Conservation (phyloP, 352 stramenopile species). For the Lagenidium sp. region DNA sequence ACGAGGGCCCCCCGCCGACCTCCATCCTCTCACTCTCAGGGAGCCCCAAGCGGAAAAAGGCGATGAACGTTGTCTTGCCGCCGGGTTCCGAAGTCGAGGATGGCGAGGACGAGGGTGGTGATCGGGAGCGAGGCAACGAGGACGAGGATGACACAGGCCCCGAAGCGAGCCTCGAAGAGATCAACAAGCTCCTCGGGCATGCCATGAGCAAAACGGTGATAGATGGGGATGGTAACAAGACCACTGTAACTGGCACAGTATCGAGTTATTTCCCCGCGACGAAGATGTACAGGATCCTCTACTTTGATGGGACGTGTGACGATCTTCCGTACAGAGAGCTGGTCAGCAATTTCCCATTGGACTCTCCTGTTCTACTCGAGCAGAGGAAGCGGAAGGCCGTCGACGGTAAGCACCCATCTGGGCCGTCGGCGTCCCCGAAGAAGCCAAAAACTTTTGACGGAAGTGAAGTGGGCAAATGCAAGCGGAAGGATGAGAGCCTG, state of each 20-base stretch:
- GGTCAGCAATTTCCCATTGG: slow-evolving; percentile 41
- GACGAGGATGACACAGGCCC: slow-evolving; percentile 13
- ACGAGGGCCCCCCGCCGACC: no score
- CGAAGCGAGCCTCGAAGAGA: slow-evolving; percentile 15
- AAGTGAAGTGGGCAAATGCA: no score
- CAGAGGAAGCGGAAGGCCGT: slow-evolving; percentile 45
- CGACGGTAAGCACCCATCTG: slow-evolving; percentile 3
- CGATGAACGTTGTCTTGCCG: no score
- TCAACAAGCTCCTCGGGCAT: slow-evolving; percentile 38
- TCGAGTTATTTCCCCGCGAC: slow-evolving; percentile 69
- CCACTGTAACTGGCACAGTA: slow-evolving; percentile 35
- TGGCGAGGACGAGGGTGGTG: slow-evolving; percentile 11
- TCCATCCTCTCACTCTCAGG: no score
- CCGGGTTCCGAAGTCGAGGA: no score
- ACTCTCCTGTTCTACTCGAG: slow-evolving; percentile 2
- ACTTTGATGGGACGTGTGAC: slow-evolving; percentile 33
- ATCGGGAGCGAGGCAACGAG: slow-evolving; percentile 11
- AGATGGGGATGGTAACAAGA: slow-evolving; percentile 14
- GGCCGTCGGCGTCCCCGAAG: background rate
- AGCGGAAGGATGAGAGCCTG: no score
- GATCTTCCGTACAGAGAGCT: slow-evolving; percentile 59
- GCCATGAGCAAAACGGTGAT: slow-evolving; percentile 27
- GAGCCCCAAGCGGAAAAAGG: no score
- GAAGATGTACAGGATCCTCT: slow-evolving; percentile 66
- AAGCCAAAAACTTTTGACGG: background rate